Evolutionary conservation across 805 yeast genomes (phyloP).

Genomic region (Candida broadrunensis): DNA sequence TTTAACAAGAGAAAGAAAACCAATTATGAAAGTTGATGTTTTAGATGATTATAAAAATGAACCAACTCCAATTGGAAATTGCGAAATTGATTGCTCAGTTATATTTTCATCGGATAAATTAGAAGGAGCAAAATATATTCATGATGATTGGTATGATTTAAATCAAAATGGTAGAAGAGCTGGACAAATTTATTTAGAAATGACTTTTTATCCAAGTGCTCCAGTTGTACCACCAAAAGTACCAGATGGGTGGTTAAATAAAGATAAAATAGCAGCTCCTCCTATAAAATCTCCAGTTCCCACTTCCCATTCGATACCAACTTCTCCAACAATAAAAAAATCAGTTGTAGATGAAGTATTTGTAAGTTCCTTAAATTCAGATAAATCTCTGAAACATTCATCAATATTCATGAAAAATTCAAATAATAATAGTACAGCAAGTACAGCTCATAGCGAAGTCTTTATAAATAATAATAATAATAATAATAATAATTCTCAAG

Average conservation of each 20-base stretch:
- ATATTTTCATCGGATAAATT: conserved; percentile 57
- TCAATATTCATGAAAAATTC: conserved; percentile 11
- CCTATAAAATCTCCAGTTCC: not conserved
- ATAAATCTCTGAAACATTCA: conserved; percentile 8
- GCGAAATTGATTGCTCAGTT: conserved; percentile 72
- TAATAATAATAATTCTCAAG: no score
- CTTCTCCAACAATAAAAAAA: conserved; percentile 8
- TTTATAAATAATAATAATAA: conserved; percentile 7
- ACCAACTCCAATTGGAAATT: conserved; percentile 84
- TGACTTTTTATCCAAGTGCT: conserved; percentile 79
- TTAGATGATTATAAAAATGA: conserved; percentile 82
- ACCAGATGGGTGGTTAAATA: not conserved
- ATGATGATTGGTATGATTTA: conserved; percentile 81
- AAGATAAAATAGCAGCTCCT: not conserved
- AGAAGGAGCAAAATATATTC: conserved; percentile 60
- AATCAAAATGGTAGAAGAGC: conserved; percentile 69
- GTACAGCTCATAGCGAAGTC: conserved; percentile 7
- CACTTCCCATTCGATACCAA: conserved; percentile 7
- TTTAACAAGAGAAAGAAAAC: conserved; percentile 60
- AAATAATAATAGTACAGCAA: conserved; percentile 1
- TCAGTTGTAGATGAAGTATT: conserved; percentile 23
- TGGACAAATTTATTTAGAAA: conserved; percentile 84
- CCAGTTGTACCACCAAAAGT: conserved; percentile 42
- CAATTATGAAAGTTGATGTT: conserved; percentile 65
- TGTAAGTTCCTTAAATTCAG: conserved; percentile 13